Evolutionary conservation across 2,329 filamentous ascomycete genomes (phyloP).

Genomic region (Aspergillus udagawae): DNA sequence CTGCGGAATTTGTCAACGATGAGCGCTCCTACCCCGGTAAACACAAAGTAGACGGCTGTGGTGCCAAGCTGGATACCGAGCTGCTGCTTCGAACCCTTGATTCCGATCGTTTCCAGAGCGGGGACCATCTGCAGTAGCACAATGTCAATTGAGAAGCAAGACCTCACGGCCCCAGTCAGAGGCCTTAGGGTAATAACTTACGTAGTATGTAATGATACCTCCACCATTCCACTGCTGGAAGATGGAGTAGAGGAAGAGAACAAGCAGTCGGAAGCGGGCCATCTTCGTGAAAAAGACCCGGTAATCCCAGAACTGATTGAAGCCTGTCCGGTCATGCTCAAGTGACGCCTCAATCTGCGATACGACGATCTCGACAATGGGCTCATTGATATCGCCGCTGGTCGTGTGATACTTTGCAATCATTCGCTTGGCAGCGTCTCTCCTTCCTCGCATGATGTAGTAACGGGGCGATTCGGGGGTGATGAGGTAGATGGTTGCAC

Average conservation of each 20-base stretch:
- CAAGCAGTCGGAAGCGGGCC: slow-evolving; percentile 42
- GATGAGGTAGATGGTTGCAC: slow-evolving; percentile 40
- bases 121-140: slow-evolving; percentile 24
- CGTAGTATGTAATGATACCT: slow-evolving; percentile 44
- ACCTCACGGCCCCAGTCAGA: background rate
- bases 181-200: slow-evolving; percentile 12
- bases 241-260: slow-evolving; percentile 44
- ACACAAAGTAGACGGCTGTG: slow-evolving; percentile 46
- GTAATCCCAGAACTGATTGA: slow-evolving; percentile 43
- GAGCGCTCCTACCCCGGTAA: slow-evolving; percentile 42
- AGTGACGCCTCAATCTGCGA: slow-evolving; percentile 45
- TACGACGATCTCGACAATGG: slow-evolving; percentile 41
- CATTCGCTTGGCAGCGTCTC: slow-evolving; percentile 31
- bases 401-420: slow-evolving; percentile 43
- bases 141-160: background rate
- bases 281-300: slow-evolving; percentile 45
- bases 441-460: slow-evolving; percentile 31
- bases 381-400: slow-evolving; percentile 36
- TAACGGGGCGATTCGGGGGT: slow-evolving; percentile 38
- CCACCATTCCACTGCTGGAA: slow-evolving; percentile 49
- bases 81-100: slow-evolving; percentile 34
- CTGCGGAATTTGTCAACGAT: slow-evolving; percentile 43
- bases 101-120: slow-evolving; percentile 42
- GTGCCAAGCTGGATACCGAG: slow-evolving; percentile 44
- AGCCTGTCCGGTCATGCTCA: slow-evolving; percentile 36